phyloP scores from a whole-genome alignment of 139 green algal genomes.

The Dunaliella primolecta region DNA sequence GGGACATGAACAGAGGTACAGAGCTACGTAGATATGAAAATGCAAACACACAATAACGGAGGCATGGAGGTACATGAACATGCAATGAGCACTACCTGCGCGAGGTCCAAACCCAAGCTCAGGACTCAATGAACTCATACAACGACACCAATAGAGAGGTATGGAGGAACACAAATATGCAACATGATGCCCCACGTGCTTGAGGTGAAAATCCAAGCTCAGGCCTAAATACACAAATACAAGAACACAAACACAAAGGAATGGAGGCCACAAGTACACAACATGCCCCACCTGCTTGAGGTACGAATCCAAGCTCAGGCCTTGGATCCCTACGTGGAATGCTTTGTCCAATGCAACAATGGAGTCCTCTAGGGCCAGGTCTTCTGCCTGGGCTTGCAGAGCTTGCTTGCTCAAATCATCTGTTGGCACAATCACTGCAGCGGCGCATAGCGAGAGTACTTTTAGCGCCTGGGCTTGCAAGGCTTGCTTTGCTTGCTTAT shows the following conservation, averaged over 20 bases:
- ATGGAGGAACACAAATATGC: not conserved
- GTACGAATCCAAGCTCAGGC: conserved; percentile 58
- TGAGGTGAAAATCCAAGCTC: not conserved
- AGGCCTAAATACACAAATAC: not conserved
- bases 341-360: conserved; percentile 76
- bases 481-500: too few relatives aligned
- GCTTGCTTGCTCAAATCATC: conserved; percentile 72
- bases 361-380: conserved; percentile 84
- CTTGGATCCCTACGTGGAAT: conserved; percentile 51
- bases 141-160: not conserved
- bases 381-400: conserved; percentile 67
- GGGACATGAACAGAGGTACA: not conserved
- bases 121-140: not conserved
- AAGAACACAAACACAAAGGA: not conserved
- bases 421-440: conserved; percentile 49
- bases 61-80: not conserved
- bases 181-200: not conserved
- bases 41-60: not conserved
- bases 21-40: not conserved
- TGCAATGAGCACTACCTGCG: not conserved
- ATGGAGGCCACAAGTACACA: not conserved
- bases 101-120: not conserved
- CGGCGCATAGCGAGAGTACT: too few relatives aligned
- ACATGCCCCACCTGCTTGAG: conserved; percentile 63
- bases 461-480: too few relatives aligned